These are phyloP conservation scores for Linnemannia exigua DNA, from an alignment of 192 early-diverging fungal genomes.

Conservation along the genomic window DNA sequence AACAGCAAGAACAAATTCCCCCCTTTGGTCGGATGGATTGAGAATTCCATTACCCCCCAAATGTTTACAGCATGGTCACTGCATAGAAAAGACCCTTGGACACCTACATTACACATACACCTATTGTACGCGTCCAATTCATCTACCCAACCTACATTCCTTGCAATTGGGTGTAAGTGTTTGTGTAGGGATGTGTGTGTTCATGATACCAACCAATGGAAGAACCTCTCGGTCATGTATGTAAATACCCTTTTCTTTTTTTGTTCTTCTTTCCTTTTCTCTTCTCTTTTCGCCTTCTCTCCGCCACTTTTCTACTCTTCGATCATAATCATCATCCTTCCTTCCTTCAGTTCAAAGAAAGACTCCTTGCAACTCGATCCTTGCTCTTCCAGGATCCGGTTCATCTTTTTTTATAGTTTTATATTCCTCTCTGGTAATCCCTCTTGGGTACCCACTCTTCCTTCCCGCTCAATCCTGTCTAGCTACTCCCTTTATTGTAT, in stretches of 20 bases:
- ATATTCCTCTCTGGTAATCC: background rate
- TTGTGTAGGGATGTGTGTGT: too few species aligned
- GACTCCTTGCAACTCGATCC: background rate
- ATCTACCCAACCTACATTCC: slow-evolving; percentile 16
- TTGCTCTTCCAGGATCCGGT: background rate
- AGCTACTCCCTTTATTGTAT: background rate
- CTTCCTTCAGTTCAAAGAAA: background rate
- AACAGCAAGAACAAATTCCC: background rate
- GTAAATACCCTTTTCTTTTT: slow-evolving; percentile 2
- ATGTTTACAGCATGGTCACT: background rate
- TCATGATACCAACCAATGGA: background rate
- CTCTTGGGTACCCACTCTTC: background rate
- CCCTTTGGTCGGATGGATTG: slow-evolving; percentile 9
- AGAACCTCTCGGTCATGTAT: background rate
- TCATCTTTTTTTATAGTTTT: background rate
- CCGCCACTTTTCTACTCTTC: background rate
- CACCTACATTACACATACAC: background rate
- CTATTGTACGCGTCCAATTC: background rate
- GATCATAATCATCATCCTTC: background rate
- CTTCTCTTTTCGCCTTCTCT: slow-evolving; percentile 10
- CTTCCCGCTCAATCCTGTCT: background rate
- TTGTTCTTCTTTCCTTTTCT: background rate
- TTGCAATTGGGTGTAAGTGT: too few species aligned
- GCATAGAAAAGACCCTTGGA: background rate
- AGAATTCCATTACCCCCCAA: slow-evolving; percentile 27